These are phyloP conservation scores for Cucumis cinereus DNA, from an alignment of 306 rosid genomes.

Conservation along the genomic window DNA sequence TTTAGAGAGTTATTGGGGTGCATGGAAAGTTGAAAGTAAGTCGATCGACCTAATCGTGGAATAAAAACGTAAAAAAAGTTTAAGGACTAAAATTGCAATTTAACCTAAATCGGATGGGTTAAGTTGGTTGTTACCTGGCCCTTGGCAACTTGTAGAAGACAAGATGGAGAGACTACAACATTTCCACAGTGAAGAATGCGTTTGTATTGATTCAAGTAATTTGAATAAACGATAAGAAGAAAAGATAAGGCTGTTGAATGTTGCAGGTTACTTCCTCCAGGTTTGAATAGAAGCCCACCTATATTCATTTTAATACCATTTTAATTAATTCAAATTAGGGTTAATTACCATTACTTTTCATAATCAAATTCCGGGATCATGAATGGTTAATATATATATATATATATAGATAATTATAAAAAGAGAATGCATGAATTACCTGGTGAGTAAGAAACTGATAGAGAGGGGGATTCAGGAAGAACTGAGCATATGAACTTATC, in stretches of 20 bases:
- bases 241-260: slow-evolving; percentile 46
- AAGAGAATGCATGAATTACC: slow-evolving; percentile 3
- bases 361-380: no score
- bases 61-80: no score
- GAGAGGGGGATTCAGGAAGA: slow-evolving; percentile 35
- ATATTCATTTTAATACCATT: background rate
- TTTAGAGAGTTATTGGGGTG: no score
- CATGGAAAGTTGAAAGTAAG: no score
- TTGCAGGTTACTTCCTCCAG: slow-evolving; percentile 55
- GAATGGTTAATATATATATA: no score
- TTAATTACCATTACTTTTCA: no score
- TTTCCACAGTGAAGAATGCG: slow-evolving; percentile 37
- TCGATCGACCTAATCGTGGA: no score
- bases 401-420: background rate
- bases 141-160: slow-evolving; percentile 38
- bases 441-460: slow-evolving; percentile 33
- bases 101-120: background rate
- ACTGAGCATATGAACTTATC: slow-evolving; percentile 52
- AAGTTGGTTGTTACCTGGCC: slow-evolving; percentile 18
- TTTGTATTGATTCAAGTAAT: slow-evolving; percentile 29
- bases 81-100: background rate
- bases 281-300: slow-evolving; percentile 41
- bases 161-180: slow-evolving; percentile 20
- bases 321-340: no score
- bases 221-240: slow-evolving; percentile 38